Percentiles rank a stretch among this genome's conserved stretches.
Conservation (phyloP, 2,329 filamentous ascomycete species). For the Fusarium sp. region DNA sequence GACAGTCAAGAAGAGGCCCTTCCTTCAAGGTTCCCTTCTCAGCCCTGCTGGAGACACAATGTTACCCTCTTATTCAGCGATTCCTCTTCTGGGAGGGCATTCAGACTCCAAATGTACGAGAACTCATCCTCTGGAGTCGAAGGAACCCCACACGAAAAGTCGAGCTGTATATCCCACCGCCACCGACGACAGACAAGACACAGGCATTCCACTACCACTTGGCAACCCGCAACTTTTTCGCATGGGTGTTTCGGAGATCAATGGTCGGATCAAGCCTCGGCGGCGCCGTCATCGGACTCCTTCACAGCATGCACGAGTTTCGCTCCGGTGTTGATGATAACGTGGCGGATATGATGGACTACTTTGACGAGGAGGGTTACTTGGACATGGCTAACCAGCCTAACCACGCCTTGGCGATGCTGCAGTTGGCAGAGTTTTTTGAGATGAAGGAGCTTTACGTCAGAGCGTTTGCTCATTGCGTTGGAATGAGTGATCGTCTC, state of each 20-base stretch:
- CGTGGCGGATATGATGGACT: conserved; percentile 70
- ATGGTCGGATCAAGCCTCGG: conserved; percentile 77
- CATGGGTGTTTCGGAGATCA: conserved; percentile 74
- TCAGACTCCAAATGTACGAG: conserved; percentile 39
- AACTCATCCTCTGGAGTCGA: conserved; percentile 50
- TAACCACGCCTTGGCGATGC: conserved; percentile 74
- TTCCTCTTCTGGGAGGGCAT: conserved; percentile 55
- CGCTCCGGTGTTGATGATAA: conserved; percentile 67
- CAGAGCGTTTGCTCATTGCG: conserved; percentile 81
- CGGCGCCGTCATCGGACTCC: conserved; percentile 70
- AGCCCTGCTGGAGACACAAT: conserved; percentile 67
- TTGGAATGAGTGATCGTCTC: conserved; percentile 78
- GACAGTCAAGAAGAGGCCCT: conserved; percentile 73
- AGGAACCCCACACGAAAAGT: conserved; percentile 50
- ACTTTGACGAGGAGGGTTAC: conserved; percentile 78
- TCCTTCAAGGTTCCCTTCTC: conserved; percentile 75
- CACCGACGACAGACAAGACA: conserved; percentile 62
- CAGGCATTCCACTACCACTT: conserved; percentile 73
- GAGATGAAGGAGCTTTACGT: conserved; percentile 75
- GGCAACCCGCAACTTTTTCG: conserved; percentile 80
- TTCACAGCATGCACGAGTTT: conserved; percentile 74
- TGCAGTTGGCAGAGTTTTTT: conserved; percentile 76
- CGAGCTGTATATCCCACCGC: conserved; percentile 79
- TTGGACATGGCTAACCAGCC: conserved; percentile 73
- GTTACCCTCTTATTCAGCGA: conserved; percentile 69